A percentile compares a stretch with the other conserved stretches of the same genome.
These are phyloP conservation scores for Dioscorea zingiberensis DNA, from an alignment of 106 monocot genomes.

Conservation along the genomic window DNA sequence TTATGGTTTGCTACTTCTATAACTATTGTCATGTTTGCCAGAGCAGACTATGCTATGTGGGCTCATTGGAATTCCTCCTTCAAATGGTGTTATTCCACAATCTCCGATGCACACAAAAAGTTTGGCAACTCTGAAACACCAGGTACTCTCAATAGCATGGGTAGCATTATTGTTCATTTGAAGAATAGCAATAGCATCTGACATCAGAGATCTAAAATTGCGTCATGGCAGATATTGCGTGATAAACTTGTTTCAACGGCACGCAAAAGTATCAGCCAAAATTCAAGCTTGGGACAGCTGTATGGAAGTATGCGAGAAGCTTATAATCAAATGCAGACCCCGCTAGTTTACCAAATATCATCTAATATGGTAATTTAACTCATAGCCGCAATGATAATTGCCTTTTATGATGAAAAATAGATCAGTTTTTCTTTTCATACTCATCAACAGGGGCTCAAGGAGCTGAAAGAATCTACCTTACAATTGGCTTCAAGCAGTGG, in stretches of 20 bases:
- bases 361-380: conserved; percentile 13
- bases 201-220: neutral
- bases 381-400: too few relatives aligned
- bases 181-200: neutral
- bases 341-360: conserved; percentile 22
- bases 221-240: conserved; percentile 21
- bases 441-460: conserved; percentile 31
- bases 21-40: neutral
- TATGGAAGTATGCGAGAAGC: conserved; percentile 35
- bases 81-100: conserved; percentile 46
- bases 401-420: too few relatives aligned
- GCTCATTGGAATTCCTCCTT: conserved; percentile 35
- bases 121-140: conserved; percentile 43
- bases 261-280: conserved; percentile 25
- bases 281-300: conserved; percentile 27
- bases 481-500: conserved; percentile 23
- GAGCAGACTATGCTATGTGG: conserved; percentile 35
- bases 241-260: conserved; percentile 26
- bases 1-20: too few relatives aligned
- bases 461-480: conserved; percentile 34
- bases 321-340: conserved; percentile 40
- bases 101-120: conserved; percentile 49
- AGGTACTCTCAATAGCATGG: conserved; percentile 15
- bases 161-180: neutral
- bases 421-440: too few relatives aligned